These are phyloP conservation scores for Blastomyces percursus DNA, from an alignment of 2,329 filamentous ascomycete species.

Conservation along the genomic window DNA sequence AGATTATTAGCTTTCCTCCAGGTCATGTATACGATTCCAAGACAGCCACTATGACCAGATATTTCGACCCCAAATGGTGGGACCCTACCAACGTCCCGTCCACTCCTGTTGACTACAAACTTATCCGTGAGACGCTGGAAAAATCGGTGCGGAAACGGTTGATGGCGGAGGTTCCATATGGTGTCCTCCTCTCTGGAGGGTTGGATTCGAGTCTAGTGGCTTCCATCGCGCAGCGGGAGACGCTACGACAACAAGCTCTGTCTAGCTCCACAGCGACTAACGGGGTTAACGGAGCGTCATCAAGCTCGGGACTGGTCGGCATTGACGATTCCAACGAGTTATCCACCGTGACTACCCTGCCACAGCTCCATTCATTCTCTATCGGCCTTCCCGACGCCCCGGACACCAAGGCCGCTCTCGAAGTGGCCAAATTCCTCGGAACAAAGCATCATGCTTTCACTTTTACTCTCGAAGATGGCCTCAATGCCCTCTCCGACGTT, in stretches of 20 bases:
- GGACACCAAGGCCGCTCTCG: slow-evolving; percentile 79
- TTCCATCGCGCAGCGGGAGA: slow-evolving; percentile 90
- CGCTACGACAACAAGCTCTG: slow-evolving; percentile 55
- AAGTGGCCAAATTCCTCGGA: slow-evolving; percentile 92
- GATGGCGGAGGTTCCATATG: slow-evolving; percentile 98
- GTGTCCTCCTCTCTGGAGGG: slow-evolving; percentile 87
- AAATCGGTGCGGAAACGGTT: slow-evolving; percentile 87
- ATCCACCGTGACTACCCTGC: slow-evolving; percentile 79
- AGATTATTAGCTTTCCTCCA: slow-evolving; percentile 86
- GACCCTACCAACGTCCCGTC: slow-evolving; percentile 68
- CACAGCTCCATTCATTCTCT: slow-evolving; percentile 96
- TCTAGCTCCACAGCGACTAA: slow-evolving; percentile 41
- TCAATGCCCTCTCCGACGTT: slow-evolving; percentile 93
- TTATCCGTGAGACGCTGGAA: slow-evolving; percentile 72
- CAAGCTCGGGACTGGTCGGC: slow-evolving; percentile 59
- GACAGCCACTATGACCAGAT: slow-evolving; percentile 72
- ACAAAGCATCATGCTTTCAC: slow-evolving; percentile 98
- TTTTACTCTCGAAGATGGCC: slow-evolving; percentile 93
- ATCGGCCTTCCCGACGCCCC: slow-evolving; percentile 90
- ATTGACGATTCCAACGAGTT: slow-evolving; percentile 89
- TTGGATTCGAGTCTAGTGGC: slow-evolving; percentile 93
- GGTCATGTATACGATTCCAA: slow-evolving; percentile 94
- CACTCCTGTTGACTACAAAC: slow-evolving; percentile 70
- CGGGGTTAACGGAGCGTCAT: slow-evolving; percentile 33
- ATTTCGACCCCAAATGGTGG: slow-evolving; percentile 90